These are phyloP conservation scores for Rhodotorula sp. DNA, from an alignment of 1,284 basidiomycete genomes.

Conservation along the genomic window DNA sequence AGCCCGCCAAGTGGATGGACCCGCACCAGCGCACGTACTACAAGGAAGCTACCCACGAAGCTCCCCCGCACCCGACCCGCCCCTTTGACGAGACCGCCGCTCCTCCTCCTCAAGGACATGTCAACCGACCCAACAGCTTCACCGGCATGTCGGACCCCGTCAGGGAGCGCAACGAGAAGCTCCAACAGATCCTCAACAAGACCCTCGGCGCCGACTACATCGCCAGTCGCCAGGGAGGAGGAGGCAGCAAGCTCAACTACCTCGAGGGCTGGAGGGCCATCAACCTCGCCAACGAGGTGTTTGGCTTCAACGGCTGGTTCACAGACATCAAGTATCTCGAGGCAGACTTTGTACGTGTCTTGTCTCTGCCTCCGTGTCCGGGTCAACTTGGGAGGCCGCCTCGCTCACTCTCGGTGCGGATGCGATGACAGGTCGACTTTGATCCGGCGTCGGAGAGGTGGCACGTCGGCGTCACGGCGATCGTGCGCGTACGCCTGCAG, in stretches of 20 bases:
- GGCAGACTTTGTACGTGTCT: conserved; percentile 57
- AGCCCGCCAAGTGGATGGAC: background rate
- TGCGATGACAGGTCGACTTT: conserved; percentile 57
- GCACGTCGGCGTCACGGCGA: conserved; percentile 76
- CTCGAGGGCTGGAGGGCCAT: conserved; percentile 97
- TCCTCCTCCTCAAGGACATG: background rate
- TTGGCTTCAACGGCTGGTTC: conserved; percentile 98
- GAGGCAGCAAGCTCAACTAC: conserved; percentile 81
- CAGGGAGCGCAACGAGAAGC: conserved; percentile 1
- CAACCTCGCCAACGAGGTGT: conserved; percentile 94
- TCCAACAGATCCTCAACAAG: conserved; percentile 64
- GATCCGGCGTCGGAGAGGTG: conserved; percentile 64
- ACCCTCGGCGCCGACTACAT: conserved; percentile 92
- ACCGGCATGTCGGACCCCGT: background rate
- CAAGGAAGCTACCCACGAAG: background rate
- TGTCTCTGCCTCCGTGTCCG: background rate
- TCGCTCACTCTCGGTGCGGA: conserved; percentile 54
- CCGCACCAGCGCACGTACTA: conserved; percentile 10
- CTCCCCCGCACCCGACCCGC: background rate
- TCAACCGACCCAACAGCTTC: conserved; percentile 10
- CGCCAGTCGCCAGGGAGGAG: conserved; percentile 82
- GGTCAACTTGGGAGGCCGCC: too few species aligned
- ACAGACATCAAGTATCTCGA: conserved; percentile 75
- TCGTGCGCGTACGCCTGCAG: conserved; percentile 79
- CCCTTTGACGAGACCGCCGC: background rate